These are phyloP conservation scores for Oryza glumipatula DNA, from an alignment of 176 grass and related monocot species.

Conservation along the genomic window DNA sequence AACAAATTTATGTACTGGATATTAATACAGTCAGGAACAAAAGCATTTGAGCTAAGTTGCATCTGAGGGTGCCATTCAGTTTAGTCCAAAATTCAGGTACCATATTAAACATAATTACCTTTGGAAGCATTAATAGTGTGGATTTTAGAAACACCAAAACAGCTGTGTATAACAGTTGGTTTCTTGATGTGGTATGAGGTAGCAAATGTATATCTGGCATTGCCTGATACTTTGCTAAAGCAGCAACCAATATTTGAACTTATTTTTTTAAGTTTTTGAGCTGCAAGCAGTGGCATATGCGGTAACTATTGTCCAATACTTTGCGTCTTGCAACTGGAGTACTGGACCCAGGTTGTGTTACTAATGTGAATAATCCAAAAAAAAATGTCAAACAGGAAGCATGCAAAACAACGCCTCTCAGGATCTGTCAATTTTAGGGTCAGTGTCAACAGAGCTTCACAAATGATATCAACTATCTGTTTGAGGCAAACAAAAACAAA, in stretches of 20 bases:
- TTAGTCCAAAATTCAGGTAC: conserved; percentile 19
- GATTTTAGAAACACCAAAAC: conserved; percentile 17
- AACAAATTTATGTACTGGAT: background rate
- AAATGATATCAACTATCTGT: background rate
- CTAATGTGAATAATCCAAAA: background rate
- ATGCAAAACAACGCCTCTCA: background rate
- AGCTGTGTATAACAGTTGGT: background rate
- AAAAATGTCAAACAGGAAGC: background rate
- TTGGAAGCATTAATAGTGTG: background rate
- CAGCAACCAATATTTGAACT: background rate
- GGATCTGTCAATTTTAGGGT: background rate
- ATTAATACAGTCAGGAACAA: conserved; percentile 10
- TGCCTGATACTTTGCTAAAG: background rate
- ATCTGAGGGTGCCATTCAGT: background rate
- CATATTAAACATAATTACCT: background rate
- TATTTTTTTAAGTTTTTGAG: background rate
- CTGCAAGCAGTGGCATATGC: background rate
- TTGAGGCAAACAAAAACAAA: background rate
- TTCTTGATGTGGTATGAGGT: background rate
- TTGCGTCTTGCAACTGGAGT: background rate
- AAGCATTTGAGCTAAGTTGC: conserved; percentile 13
- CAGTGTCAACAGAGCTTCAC: background rate
- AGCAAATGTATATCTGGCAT: background rate
- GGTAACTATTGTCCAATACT: background rate
- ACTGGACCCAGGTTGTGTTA: background rate